phyloP scores from a whole-genome alignment of 2,329 filamentous ascomycete species.

The Ceratocystis colombiana region DNA sequence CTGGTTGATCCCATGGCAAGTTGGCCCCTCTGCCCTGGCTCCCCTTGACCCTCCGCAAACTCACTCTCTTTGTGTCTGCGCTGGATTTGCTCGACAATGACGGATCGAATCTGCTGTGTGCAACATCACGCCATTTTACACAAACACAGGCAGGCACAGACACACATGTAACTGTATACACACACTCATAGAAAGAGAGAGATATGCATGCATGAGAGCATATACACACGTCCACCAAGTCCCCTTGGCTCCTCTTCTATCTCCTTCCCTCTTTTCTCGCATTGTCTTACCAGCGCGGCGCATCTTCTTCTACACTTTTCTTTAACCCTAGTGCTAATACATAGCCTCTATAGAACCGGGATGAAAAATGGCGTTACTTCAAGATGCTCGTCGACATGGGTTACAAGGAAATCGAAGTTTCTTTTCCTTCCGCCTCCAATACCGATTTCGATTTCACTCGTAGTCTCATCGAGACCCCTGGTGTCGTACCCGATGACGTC shows the following conservation, averaged over 20 bases:
- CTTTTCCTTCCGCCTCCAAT: slow-evolving; percentile 87
- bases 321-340: not conserved
- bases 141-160: not conserved
- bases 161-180: not conserved
- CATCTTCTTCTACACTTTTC: not conserved
- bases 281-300: not conserved
- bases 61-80: not conserved
- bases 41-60: not conserved
- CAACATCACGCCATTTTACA: not conserved
- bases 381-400: slow-evolving; percentile 85
- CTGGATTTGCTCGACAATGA: not conserved
- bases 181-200: not conserved
- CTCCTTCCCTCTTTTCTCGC: not conserved
- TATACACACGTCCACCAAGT: not conserved
- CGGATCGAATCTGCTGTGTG: not conserved
- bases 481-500: slow-evolving; percentile 76
- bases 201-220: not conserved
- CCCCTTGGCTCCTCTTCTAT: not conserved
- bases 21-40: slow-evolving; percentile 18
- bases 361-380: slow-evolving; percentile 93
- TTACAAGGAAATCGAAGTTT: slow-evolving; percentile 96
- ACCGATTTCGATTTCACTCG: slow-evolving; percentile 90
- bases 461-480: slow-evolving; percentile 73
- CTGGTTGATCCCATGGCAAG: slow-evolving; percentile 84
- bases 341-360: slow-evolving; percentile 55